Evolutionary conservation across 768 basidiomycete species (phyloP).

Genomic region (Tricholomella constricta): DNA sequence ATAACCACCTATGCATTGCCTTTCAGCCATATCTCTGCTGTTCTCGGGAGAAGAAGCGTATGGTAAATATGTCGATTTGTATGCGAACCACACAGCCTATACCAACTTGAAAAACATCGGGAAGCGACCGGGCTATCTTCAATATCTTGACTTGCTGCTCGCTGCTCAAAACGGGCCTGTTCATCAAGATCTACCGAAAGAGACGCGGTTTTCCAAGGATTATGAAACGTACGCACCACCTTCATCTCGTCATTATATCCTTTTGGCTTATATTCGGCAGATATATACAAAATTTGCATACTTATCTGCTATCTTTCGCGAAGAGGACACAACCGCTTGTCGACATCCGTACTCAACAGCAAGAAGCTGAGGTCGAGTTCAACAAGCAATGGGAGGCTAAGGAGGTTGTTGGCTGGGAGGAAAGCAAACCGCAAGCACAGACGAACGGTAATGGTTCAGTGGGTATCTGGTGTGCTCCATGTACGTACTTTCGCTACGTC

Average conservation of each 20-base stretch:
- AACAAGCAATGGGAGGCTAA: slow-evolving; percentile 77
- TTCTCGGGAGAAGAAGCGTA: slow-evolving; percentile 97
- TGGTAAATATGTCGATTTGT: slow-evolving; percentile 93
- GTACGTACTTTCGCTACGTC: slow-evolving; percentile 48
- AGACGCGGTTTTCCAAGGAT: slow-evolving; percentile 68
- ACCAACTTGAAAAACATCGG: slow-evolving; percentile 86
- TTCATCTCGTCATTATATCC: slow-evolving; percentile 1
- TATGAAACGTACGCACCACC: slow-evolving; percentile 67
- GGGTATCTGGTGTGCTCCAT: slow-evolving; percentile 95
- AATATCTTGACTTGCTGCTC: slow-evolving; percentile 89
- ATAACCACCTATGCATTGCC: slow-evolving; percentile 7
- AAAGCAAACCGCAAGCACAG: slow-evolving; percentile 39
- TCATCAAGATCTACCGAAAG: slow-evolving; percentile 70
- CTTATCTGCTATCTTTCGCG: slow-evolving; percentile 84
- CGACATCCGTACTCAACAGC: slow-evolving; percentile 71
- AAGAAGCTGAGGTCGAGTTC: slow-evolving; percentile 69
- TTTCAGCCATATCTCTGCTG: slow-evolving; percentile 70
- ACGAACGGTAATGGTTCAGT: slow-evolving; percentile 42
- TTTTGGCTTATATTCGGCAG: slow-evolving; percentile 37
- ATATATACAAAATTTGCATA: slow-evolving; percentile 81
- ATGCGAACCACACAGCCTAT: slow-evolving; percentile 85
- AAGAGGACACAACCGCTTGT: slow-evolving; percentile 83
- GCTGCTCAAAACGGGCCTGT: slow-evolving; percentile 59
- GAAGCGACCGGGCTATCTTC: slow-evolving; percentile 86
- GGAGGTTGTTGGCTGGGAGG: slow-evolving; percentile 78